A percentile compares a stretch with the other conserved stretches of the same genome.
phyloP scores from a whole-genome alignment of 495 filamentous ascomycete species.

The Penicillium robsamsonii region DNA sequence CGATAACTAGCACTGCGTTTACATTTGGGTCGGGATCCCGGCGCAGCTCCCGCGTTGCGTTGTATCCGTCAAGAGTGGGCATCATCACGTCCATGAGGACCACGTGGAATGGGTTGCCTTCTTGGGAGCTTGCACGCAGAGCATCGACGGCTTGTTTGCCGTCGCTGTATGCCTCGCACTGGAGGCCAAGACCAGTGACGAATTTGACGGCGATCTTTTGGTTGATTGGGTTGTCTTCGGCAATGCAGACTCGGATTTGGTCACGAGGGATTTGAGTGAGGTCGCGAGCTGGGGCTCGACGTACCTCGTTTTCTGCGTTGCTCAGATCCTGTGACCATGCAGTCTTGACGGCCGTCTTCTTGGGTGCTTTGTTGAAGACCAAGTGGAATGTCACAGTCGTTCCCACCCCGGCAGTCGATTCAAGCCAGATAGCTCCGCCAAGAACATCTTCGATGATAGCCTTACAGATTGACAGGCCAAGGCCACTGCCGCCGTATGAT shows the following conservation, averaged over 20 bases:
- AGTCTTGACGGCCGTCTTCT: slow-evolving; percentile 53
- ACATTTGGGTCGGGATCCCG: slow-evolving; percentile 71
- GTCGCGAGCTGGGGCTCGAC: slow-evolving; percentile 46
- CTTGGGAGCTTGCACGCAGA: slow-evolving; percentile 62
- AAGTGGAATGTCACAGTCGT: slow-evolving; percentile 86
- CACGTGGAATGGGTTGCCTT: slow-evolving; percentile 67
- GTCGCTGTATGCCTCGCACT: slow-evolving; percentile 80
- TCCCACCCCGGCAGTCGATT: slow-evolving; percentile 69
- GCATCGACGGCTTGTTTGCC: slow-evolving; percentile 84
- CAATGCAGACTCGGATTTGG: slow-evolving; percentile 80
- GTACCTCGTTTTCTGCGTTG: slow-evolving; percentile 26
- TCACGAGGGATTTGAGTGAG: slow-evolving; percentile 70
- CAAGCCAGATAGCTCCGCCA: slow-evolving; percentile 76
- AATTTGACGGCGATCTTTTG: slow-evolving; percentile 90
- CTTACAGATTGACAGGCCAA: slow-evolving; percentile 91
- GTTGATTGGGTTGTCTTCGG: slow-evolving; percentile 90
- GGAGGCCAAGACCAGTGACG: slow-evolving; percentile 77
- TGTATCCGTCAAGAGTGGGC: slow-evolving; percentile 91
- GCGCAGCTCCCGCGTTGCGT: slow-evolving; percentile 78
- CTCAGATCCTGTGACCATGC: slow-evolving; percentile 53
- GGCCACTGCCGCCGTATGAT: slow-evolving; percentile 86
- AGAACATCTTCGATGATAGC: slow-evolving; percentile 91
- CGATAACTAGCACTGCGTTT: slow-evolving; percentile 76
- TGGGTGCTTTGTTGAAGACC: slow-evolving; percentile 74
- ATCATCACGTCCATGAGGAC: slow-evolving; percentile 96